A percentile compares a stretch with the other conserved stretches of the same genome.
Evolutionary conservation across 179 eudicot genomes (phyloP).

Genomic region (Silene vulgaris): DNA sequence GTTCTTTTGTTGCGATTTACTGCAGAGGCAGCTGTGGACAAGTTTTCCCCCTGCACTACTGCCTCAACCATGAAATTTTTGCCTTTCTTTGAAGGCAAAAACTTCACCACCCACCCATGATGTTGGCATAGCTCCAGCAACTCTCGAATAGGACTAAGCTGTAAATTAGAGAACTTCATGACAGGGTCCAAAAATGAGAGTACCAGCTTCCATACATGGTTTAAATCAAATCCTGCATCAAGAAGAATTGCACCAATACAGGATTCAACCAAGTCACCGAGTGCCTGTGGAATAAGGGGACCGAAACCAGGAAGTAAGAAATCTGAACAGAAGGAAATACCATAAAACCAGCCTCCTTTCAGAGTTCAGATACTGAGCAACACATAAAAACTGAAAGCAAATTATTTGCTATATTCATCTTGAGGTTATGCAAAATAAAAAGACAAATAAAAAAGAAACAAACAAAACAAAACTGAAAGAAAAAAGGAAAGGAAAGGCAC

Average conservation of each 20-base stretch:
- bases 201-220: slow-evolving; percentile 62
- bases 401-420: background rate
- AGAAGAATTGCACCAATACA: slow-evolving; percentile 84
- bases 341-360: background rate
- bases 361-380: background rate
- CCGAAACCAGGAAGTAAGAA: background rate
- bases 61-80: slow-evolving; percentile 44
- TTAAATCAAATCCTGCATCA: slow-evolving; percentile 76
- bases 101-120: slow-evolving; percentile 42
- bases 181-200: slow-evolving; percentile 61
- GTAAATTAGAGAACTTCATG: slow-evolving; percentile 54
- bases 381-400: background rate
- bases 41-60: slow-evolving; percentile 33
- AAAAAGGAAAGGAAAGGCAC: background rate
- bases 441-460: too few relatives aligned
- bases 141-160: slow-evolving; percentile 65
- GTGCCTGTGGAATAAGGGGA: slow-evolving; percentile 50
- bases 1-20: slow-evolving; percentile 44
- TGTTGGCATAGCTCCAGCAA: slow-evolving; percentile 71
- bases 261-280: slow-evolving; percentile 94
- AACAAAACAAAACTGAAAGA: too few relatives aligned
- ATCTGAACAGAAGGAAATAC: background rate
- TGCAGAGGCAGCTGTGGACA: slow-evolving; percentile 42
- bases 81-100: slow-evolving; percentile 36
- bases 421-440: background rate